Evolutionary conservation across 225 moss, liverwort and hornwort genomes (phyloP).

Genomic region (Bryoerythrophyllum caledonicum): DNA sequence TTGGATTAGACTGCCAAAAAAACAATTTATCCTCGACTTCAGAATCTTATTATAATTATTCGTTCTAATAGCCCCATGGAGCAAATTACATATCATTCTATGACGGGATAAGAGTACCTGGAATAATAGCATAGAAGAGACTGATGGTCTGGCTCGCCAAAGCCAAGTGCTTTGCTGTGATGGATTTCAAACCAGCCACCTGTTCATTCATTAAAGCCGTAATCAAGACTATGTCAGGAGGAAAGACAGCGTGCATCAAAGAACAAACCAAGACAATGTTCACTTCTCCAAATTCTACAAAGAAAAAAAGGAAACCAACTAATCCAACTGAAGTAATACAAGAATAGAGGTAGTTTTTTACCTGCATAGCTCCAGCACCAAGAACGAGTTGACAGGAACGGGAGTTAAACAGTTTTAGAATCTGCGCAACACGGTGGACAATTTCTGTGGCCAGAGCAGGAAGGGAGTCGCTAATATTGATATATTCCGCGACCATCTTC

Average conservation of each 20-base stretch:
- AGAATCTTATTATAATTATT: conserved; percentile 3
- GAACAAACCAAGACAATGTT: not conserved
- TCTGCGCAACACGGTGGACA: conserved; percentile 96
- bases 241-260: not conserved
- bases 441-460: conserved; percentile 95
- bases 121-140: conserved; percentile 89
- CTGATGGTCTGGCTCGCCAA: conserved; percentile 95
- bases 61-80: not conserved
- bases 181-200: conserved; percentile 99
- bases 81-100: conserved; percentile 2
- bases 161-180: conserved; percentile 97
- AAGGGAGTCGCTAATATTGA: conserved; percentile 90
- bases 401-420: conserved; percentile 88
- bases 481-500: conserved; percentile 94
- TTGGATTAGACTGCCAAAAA: conserved; percentile 1
- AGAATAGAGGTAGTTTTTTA: conserved; percentile 17
- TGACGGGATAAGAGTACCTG: conserved; percentile 51
- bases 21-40: conserved; percentile 8
- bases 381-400: conserved; percentile 99
- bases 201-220: conserved; percentile 29
- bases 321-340: not conserved
- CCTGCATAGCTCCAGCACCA: conserved; percentile 99
- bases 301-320: not conserved
- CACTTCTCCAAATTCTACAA: conserved; percentile 8
- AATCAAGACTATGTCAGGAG: not conserved